A percentile compares a stretch with the other conserved stretches of the same genome.
These are phyloP conservation scores for Teratosphaeria destructans DNA, from an alignment of 2,329 filamentous ascomycete genomes.

Conservation along the genomic window DNA sequence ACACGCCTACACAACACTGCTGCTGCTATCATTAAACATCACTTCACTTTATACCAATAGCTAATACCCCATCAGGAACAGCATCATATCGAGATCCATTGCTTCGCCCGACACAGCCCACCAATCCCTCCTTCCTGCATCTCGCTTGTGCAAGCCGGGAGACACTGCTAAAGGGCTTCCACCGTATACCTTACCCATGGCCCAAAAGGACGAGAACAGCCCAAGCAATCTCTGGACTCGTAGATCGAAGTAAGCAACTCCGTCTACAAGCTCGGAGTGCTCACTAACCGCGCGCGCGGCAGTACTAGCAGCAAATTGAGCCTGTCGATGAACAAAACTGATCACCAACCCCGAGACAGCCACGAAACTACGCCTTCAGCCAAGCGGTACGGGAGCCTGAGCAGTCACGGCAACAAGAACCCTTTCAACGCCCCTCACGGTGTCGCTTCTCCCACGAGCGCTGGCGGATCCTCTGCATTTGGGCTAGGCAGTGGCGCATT, in stretches of 20 bases:
- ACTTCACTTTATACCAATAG: neutral
- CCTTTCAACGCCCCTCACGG: conserved; percentile 63
- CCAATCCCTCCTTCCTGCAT: neutral
- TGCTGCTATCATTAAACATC: neutral
- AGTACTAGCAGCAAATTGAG: conserved; percentile 79
- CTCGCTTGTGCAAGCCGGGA: conserved; percentile 1
- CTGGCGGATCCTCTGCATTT: conserved; percentile 76
- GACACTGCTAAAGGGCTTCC: neutral
- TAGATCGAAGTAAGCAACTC: conserved; percentile 62
- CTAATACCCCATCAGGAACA: neutral
- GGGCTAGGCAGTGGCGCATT: conserved; percentile 91
- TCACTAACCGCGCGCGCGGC: conserved; percentile 19
- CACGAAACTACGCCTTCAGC: conserved; percentile 49
- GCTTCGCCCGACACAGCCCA: neutral
- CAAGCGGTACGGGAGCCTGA: conserved; percentile 62
- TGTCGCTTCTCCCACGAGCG: conserved; percentile 63
- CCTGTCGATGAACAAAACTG: conserved; percentile 61
- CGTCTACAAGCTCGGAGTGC: neutral
- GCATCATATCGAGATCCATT: neutral
- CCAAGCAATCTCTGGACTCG: conserved; percentile 56
- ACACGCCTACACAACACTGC: neutral
- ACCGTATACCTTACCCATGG: conserved; percentile 13
- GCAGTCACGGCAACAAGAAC: conserved; percentile 66
- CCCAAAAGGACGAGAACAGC: conserved; percentile 25
- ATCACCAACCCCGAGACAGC: conserved; percentile 41